phyloP scores from a whole-genome alignment of 768 basidiomycete species.

The Termitomyces sp. region DNA sequence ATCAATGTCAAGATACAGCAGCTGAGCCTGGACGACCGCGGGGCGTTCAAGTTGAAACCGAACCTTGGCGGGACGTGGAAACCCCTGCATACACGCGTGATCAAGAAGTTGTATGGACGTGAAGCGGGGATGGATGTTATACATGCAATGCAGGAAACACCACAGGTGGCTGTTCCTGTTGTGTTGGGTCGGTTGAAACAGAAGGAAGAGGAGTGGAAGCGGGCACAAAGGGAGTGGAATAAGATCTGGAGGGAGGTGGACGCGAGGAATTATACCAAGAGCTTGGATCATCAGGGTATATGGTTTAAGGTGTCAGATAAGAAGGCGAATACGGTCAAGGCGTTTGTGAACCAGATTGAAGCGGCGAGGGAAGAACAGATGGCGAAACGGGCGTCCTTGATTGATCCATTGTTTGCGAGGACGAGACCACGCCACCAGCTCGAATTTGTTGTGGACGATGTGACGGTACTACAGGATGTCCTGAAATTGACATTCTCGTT shows the following conservation, averaged over 20 bases:
- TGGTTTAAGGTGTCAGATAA: conserved; percentile 89
- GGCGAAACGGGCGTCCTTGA: conserved; percentile 59
- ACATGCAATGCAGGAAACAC: conserved; percentile 88
- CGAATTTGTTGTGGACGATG: conserved; percentile 70
- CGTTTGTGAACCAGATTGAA: conserved; percentile 81
- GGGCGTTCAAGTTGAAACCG: conserved; percentile 79
- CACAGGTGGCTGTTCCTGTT: conserved; percentile 82
- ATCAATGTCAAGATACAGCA: conserved; percentile 82
- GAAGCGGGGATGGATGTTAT: conserved; percentile 79
- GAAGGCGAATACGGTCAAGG: conserved; percentile 68
- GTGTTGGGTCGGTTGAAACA: conserved; percentile 86
- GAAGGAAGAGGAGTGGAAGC: conserved; percentile 98
- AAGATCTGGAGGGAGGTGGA: conserved; percentile 98
- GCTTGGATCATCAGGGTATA: conserved; percentile 90
- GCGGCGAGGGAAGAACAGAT: conserved; percentile 77
- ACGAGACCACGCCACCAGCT: conserved; percentile 74
- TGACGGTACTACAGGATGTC: conserved; percentile 75
- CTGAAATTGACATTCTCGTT: conserved; percentile 87
- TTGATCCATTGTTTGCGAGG: conserved; percentile 51
- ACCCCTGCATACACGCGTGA: conserved; percentile 85
- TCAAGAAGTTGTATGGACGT: conserved; percentile 96
- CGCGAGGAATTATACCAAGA: conserved; percentile 88
- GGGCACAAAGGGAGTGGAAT: conserved; percentile 97
- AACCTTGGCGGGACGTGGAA: conserved; percentile 85
- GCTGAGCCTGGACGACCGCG: conserved; percentile 73